Evolutionary conservation across 768 basidiomycete species (phyloP).

Genomic region (Psilocybe cubensis): DNA sequence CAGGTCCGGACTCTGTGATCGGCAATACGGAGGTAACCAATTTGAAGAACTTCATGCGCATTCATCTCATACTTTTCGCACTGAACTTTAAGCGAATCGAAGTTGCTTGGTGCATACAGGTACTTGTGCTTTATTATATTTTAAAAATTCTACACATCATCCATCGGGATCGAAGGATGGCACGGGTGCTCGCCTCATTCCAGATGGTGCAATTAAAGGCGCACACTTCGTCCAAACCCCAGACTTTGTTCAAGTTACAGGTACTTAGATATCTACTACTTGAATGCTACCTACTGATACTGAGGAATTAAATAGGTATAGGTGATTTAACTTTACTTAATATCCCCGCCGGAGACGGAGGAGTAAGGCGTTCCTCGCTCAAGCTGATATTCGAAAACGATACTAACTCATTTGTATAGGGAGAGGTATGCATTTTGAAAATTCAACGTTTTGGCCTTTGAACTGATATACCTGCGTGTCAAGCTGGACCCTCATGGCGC

Average conservation of each 20-base stretch:
- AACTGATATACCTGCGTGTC: not conserved
- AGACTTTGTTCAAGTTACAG: slow-evolving; percentile 76
- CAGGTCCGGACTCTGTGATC: slow-evolving; percentile 54
- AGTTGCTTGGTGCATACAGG: slow-evolving; percentile 48
- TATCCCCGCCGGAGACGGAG: slow-evolving; percentile 59
- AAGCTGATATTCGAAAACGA: not conserved
- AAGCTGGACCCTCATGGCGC: slow-evolving; percentile 74
- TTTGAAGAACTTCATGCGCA: not conserved
- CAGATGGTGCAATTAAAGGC: slow-evolving; percentile 68
- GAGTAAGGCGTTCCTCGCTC: slow-evolving; percentile 36
- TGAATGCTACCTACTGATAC: not conserved
- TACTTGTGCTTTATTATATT: slow-evolving; percentile 2
- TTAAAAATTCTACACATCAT: not conserved
- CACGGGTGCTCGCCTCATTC: slow-evolving; percentile 70
- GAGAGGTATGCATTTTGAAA: slow-evolving; percentile 13
- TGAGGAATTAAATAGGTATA: slow-evolving; percentile 41
- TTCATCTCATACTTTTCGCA: not conserved
- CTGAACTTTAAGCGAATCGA: slow-evolving; percentile 38
- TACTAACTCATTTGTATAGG: slow-evolving; percentile 3
- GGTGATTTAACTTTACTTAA: slow-evolving; percentile 72
- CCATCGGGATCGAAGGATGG: slow-evolving; percentile 44
- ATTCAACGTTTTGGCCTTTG: not conserved
- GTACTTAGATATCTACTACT: slow-evolving; percentile 29
- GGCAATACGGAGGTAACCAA: slow-evolving; percentile 60
- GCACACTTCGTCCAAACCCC: slow-evolving; percentile 74